Percentiles rank a stretch among this genome's conserved stretches.
Evolutionary conservation across 2,329 filamentous ascomycete species (phyloP).

Genomic region (Nemania sp.): DNA sequence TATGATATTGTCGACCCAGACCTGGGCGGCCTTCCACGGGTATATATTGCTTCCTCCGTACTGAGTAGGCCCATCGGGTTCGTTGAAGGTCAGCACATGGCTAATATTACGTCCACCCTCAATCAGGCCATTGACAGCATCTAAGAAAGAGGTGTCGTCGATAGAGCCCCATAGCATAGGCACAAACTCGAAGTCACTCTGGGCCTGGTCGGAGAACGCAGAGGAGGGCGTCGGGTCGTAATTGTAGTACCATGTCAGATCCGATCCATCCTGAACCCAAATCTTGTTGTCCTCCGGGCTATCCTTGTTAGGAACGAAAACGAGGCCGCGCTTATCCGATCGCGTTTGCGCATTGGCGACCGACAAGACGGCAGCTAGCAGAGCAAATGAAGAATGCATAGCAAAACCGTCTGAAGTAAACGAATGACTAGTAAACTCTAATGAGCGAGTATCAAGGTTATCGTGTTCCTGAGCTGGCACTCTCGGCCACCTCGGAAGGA

Average conservation of each 20-base stretch:
- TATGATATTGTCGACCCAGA: conserved; percentile 79
- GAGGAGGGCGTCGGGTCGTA: conserved; percentile 70
- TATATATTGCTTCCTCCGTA: conserved; percentile 73
- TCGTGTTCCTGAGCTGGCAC: conserved; percentile 1
- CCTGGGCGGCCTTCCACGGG: conserved; percentile 70
- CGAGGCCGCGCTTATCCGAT: conserved; percentile 75
- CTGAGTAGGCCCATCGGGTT: conserved; percentile 71
- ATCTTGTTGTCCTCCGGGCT: conserved; percentile 72
- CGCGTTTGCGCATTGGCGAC: conserved; percentile 43
- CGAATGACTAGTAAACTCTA: conserved; percentile 6
- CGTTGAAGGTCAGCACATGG: conserved; percentile 82
- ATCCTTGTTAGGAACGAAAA: conserved; percentile 70
- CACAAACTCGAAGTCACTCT: conserved; percentile 76
- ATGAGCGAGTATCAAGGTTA: background rate
- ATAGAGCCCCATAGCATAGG: conserved; percentile 82
- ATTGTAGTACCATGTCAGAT: conserved; percentile 89
- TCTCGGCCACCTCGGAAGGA: conserved; percentile 12
- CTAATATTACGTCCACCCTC: conserved; percentile 67
- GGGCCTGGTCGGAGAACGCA: conserved; percentile 60
- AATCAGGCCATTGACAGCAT: conserved; percentile 68
- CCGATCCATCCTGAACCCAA: conserved; percentile 68
- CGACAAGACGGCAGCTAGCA: conserved; percentile 32
- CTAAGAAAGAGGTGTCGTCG: conserved; percentile 70
- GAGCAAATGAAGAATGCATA: conserved; percentile 38
- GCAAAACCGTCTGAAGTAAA: background rate